Base-by-base conservation (phyloP, 768 basidiomycete genomes). In the Piloderma croceum region DNA sequence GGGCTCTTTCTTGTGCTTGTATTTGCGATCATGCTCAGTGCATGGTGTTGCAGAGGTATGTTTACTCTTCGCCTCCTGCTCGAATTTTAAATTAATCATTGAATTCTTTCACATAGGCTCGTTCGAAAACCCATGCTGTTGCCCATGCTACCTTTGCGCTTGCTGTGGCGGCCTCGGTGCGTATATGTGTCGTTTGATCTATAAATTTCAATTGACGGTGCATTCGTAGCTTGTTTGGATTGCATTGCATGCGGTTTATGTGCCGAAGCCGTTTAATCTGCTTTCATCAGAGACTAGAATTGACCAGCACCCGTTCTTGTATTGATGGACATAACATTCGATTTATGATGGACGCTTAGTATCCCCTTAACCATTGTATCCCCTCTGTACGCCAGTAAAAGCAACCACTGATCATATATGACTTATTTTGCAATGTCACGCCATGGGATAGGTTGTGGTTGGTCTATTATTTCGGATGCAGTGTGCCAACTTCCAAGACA, bases 71-170 rank as follows among this genome's bases (percentile, higher is more conserved):
- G 27, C 13, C 23, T 36, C 7, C 31, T 12, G 17, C n/a, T 27
- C 13, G 24, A 7, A 23, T 31, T 7, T n/a, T 31, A 22, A 19
- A 34, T 24, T 22, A 17, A 27, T 23, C 31, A 18, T 10, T 42
- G 38, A 34, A 17, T 44, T 45, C 38, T 32, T 45, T 39, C 24
- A 32, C 36, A 9, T 35, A 77, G 76, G 73, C 12, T 54, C 73
- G 0, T 82, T 81, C 50, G 51, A 75, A 44, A 83, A 83, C 42
- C 81, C 81, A 3, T 61, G 72, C 1, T 83, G 79, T 48, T 81
- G 79, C 48, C 81, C 81, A 1, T 83, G 81, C 51, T 84, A 84
- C 54, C 64, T 82, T 6, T 83, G 81, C 46, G 81, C 81, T 4
- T 83, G 79, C 55, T 83, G 80, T 42, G 81, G 81, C 41, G 81